Percentiles rank a stretch among this genome's conserved stretches.
Evolutionary conservation across 2,329 filamentous ascomycete genomes (phyloP).

Genomic region (Scorias spongiosa): DNA sequence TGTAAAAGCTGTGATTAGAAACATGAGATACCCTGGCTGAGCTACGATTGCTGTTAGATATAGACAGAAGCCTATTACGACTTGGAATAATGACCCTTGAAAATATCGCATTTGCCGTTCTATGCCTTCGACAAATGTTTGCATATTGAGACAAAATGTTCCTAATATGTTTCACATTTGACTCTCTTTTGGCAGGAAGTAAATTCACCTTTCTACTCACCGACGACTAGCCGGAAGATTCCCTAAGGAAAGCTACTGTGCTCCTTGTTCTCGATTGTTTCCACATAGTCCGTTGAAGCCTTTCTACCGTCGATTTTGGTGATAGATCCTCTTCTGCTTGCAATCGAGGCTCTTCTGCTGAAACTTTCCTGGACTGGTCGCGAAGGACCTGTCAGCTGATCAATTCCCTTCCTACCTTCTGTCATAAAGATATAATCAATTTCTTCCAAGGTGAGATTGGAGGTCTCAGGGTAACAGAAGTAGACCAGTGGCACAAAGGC

Average conservation of each 20-base stretch:
- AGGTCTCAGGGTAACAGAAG: constrained; percentile 32
- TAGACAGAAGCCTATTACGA: too few relatives aligned
- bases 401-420: constrained; percentile 12
- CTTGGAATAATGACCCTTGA: too few relatives aligned
- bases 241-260: background rate
- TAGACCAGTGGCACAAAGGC: constrained; percentile 32
- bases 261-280: background rate
- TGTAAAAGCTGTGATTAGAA: too few relatives aligned
- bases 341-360: constrained; percentile 1
- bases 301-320: background rate
- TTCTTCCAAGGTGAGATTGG: constrained; percentile 28
- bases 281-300: background rate
- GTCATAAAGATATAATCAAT: constrained; percentile 28
- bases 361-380: constrained; percentile 14
- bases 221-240: too few relatives aligned
- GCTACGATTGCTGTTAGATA: too few relatives aligned
- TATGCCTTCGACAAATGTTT: too few relatives aligned
- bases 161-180: too few relatives aligned
- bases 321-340: background rate
- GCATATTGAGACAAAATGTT: too few relatives aligned
- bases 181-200: too few relatives aligned
- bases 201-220: too few relatives aligned
- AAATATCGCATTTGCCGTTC: too few relatives aligned
- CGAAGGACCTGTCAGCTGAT: constrained; percentile 7
- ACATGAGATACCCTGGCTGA: too few relatives aligned